Base-by-base conservation (phyloP, 345 rosid species). In the Adansonia digitata region DNA sequence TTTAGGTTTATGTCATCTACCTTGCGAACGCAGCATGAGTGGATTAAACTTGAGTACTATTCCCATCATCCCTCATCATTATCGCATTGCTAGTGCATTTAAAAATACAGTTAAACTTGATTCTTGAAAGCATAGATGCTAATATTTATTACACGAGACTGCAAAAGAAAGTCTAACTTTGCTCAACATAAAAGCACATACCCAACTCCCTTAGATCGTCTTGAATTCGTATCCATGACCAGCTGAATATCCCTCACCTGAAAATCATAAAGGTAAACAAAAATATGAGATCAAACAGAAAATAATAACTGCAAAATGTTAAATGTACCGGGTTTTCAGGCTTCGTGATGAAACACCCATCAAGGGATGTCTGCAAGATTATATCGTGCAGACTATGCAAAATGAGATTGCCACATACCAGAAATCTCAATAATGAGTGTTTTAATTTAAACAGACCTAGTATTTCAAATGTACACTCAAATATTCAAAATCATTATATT, bases 131-230 rank as follows among this genome's bases (percentile, higher is more conserved):
- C 85, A 87, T 80, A 86, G 85, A 77, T 75, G 84, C 89, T 79
- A 77, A 77, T 81, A 80, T 80, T 75, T 84, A 74, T 76, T 85
- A 78, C 79, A 82, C 74, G 79, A 74, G 83, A 81, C 67, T 81
- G 74, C 79, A 57, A 79, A 83, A 79, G 69, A 74, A 74, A 79
- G 61, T 49, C 11, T 65, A 55, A 70, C 76, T 73, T 34, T 49
- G 5, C 8, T 65, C 39, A 60, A 59, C 43, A 61, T 71, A 64
- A 68, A 81, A 26, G 65, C 48, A 83, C 94, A 82, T 92, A 92
- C 98, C 98, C 98, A 85, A 94, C 98, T 82, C 98, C 98, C 81
- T 89, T 94, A 43, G 98, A 94, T 67, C 97, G 81, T 77, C 98
- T 87, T 66, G 98, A 94, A 78, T 92, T 94, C 81, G 97, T 87